Evolutionary conservation across 2,329 filamentous ascomycete species (phyloP).

Genomic region (Xenoacremonium recifei): DNA sequence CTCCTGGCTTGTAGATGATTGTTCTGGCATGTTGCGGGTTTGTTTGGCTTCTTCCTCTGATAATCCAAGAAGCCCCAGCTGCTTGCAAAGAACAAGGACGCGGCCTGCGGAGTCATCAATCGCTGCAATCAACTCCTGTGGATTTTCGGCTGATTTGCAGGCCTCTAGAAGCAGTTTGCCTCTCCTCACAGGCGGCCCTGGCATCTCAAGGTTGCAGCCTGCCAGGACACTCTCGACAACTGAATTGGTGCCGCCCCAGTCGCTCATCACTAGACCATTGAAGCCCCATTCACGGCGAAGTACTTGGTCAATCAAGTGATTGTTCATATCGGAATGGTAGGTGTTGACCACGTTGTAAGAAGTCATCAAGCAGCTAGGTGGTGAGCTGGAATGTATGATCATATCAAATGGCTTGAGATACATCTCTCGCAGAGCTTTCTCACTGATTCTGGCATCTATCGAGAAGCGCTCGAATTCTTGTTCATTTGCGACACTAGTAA

Average conservation of each 20-base stretch:
- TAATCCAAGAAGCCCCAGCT: too few relatives aligned
- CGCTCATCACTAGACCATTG: slow-evolving; percentile 42
- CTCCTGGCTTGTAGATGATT: too few relatives aligned
- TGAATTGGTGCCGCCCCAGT: slow-evolving; percentile 37
- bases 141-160: slow-evolving; percentile 11
- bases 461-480: too few relatives aligned
- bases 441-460: too few relatives aligned
- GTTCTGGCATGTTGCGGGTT: too few relatives aligned
- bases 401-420: slow-evolving; percentile 42
- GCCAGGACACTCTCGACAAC: slow-evolving; percentile 25
- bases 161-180: slow-evolving; percentile 16
- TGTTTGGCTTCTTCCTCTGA: too few relatives aligned
- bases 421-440: too few relatives aligned
- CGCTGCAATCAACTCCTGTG: neutral
- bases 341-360: slow-evolving; percentile 44
- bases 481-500: slow-evolving; percentile 34
- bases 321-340: slow-evolving; percentile 36
- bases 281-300: slow-evolving; percentile 42
- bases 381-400: slow-evolving; percentile 30
- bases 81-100: too few relatives aligned
- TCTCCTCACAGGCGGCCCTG: slow-evolving; percentile 24
- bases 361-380: slow-evolving; percentile 39
- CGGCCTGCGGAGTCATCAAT: neutral
- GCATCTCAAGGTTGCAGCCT: slow-evolving; percentile 31
- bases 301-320: slow-evolving; percentile 32